phyloP scores from a whole-genome alignment of 1,284 basidiomycete species.

The Papiliotrema flavescens region DNA sequence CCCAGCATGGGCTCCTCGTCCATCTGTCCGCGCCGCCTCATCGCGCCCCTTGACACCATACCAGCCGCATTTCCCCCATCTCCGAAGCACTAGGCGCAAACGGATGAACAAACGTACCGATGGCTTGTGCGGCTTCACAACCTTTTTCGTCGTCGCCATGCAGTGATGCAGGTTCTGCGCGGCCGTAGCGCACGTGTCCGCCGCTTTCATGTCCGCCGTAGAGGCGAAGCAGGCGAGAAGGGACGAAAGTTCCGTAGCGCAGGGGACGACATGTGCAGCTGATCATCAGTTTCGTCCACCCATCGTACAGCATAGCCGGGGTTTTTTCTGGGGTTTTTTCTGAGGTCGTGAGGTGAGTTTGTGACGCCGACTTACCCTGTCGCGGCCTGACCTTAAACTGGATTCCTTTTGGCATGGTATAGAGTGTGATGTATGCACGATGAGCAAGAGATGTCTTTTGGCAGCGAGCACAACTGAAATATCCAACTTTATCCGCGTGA shows the following conservation, averaged over 20 bases:
- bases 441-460: not conserved
- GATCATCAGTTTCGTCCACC: not conserved
- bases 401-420: slow-evolving; percentile 8
- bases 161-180: slow-evolving; percentile 72
- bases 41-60: too few relatives aligned
- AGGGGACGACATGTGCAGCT: slow-evolving; percentile 55
- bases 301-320: not conserved
- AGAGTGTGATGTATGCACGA: not conserved
- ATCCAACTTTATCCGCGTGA: not conserved
- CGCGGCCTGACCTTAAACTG: slow-evolving; percentile 23
- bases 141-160: slow-evolving; percentile 56
- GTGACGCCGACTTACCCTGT: slow-evolving; percentile 14
- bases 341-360: not conserved
- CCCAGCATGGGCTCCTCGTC: too few relatives aligned
- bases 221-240: slow-evolving; percentile 94
- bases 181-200: slow-evolving; percentile 60
- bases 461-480: not conserved
- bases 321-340: not conserved
- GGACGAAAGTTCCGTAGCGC: slow-evolving; percentile 68
- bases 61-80: too few relatives aligned
- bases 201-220: slow-evolving; percentile 64
- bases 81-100: not conserved
- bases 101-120: slow-evolving; percentile 7
- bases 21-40: too few relatives aligned
- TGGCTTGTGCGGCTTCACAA: not conserved